A percentile compares a stretch with the other conserved stretches of the same genome.
Evolutionary conservation across 495 filamentous ascomycete species (phyloP).

Genomic region (Bacidia gigantensis): DNA sequence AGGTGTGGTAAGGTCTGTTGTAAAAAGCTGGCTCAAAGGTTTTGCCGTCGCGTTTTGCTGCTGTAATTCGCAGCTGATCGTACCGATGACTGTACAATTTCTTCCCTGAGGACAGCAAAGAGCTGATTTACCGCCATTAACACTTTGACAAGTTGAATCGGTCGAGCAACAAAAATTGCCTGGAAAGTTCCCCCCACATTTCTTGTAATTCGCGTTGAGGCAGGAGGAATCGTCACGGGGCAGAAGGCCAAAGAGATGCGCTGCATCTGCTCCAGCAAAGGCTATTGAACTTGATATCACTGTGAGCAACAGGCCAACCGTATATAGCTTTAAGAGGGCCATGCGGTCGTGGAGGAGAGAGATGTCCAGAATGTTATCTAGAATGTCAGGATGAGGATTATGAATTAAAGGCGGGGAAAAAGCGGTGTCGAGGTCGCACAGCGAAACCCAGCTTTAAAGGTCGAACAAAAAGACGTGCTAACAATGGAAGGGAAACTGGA

Average conservation of each 20-base stretch:
- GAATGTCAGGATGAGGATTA: slow-evolving; percentile 3
- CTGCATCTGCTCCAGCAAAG: slow-evolving; percentile 19
- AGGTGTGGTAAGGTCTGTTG: slow-evolving; percentile 43
- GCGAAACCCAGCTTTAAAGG: not conserved
- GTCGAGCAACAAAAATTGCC: slow-evolving; percentile 62
- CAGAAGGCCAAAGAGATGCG: slow-evolving; percentile 23
- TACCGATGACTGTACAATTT: slow-evolving; percentile 49
- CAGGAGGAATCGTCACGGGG: slow-evolving; percentile 30
- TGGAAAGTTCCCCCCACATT: slow-evolving; percentile 45
- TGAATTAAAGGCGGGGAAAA: not conserved
- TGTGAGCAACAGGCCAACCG: slow-evolving; percentile 21
- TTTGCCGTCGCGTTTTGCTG: slow-evolving; percentile 48
- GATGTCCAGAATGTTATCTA: not conserved
- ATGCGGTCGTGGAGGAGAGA: slow-evolving; percentile 1
- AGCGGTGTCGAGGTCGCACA: slow-evolving; percentile 3
- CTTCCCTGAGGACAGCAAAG: slow-evolving; percentile 61
- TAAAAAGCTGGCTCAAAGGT: slow-evolving; percentile 53
- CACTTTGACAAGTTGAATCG: slow-evolving; percentile 43
- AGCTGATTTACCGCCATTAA: slow-evolving; percentile 53
- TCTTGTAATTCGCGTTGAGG: slow-evolving; percentile 27
- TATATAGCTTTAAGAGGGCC: slow-evolving; percentile 18
- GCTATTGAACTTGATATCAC: slow-evolving; percentile 16
- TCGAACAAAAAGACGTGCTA: slow-evolving; percentile 6
- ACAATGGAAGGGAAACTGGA: not conserved
- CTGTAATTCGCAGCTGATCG: slow-evolving; percentile 57